Evolutionary conservation across 2,329 filamentous ascomycete species (phyloP).

Genomic region (Fusarium sp.): DNA sequence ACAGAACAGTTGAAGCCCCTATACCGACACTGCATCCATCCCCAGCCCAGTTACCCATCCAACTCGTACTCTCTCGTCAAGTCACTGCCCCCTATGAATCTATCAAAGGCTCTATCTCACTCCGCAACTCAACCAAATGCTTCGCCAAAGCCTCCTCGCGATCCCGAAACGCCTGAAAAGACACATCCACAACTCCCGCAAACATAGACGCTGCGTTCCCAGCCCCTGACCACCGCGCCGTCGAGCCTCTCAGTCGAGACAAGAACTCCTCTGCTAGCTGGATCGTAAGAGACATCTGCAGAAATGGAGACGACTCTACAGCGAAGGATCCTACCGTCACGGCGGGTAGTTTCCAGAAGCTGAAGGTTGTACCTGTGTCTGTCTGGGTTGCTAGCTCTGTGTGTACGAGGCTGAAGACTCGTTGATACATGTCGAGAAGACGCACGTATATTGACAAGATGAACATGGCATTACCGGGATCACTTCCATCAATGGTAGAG

Average conservation of each 20-base stretch:
- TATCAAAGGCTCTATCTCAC: slow-evolving; percentile 50
- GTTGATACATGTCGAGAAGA: slow-evolving; percentile 56
- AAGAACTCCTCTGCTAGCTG: slow-evolving; percentile 58
- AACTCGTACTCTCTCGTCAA: not conserved
- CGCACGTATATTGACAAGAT: slow-evolving; percentile 54
- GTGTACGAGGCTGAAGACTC: slow-evolving; percentile 53
- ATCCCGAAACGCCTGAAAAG: slow-evolving; percentile 48
- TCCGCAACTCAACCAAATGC: slow-evolving; percentile 49
- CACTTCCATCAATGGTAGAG: slow-evolving; percentile 45
- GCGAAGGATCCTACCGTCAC: slow-evolving; percentile 56
- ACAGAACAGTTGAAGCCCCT: slow-evolving; percentile 7
- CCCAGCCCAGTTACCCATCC: not conserved
- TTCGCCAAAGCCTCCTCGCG: slow-evolving; percentile 51
- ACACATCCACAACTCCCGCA: slow-evolving; percentile 48
- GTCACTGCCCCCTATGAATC: slow-evolving; percentile 38
- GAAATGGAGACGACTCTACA: slow-evolving; percentile 54
- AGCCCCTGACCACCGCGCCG: slow-evolving; percentile 44
- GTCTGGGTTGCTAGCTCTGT: slow-evolving; percentile 47
- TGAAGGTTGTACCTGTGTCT: slow-evolving; percentile 46
- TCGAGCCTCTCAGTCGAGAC: slow-evolving; percentile 50
- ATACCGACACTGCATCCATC: slow-evolving; percentile 7
- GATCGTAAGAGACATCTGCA: slow-evolving; percentile 57
- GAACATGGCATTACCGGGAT: slow-evolving; percentile 54
- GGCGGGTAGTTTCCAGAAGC: slow-evolving; percentile 55
- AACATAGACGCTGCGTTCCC: slow-evolving; percentile 47